Base-by-base conservation (phyloP, 2,329 filamentous ascomycete species). In the Aspergillus pseudotamarii region DNA sequence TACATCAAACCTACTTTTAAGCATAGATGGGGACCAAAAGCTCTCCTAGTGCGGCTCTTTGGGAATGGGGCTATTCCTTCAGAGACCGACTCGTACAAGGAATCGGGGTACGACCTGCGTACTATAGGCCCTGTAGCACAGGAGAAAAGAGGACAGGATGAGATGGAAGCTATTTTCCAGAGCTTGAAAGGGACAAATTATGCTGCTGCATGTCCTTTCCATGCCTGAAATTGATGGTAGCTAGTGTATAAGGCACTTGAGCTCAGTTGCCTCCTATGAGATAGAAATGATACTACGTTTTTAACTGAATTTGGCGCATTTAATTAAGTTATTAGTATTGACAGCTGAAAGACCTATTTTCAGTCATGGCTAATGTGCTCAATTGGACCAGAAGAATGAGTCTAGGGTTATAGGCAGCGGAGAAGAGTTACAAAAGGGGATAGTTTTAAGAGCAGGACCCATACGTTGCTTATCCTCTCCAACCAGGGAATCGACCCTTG, bases 1-100 rank as follows among this genome's bases (percentile, higher is more conserved):
- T 73, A 73, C 34, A 57, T 73, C 1, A 65, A 69, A 19, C 70
- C 71, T 9, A 71, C 61, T 0, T 50, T 70, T 43, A 58, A 50
- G 53, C 60, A 64, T 32, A 50, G 69, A 26, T 71, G 65, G 62
- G 63, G 64, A 12, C 54, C 57, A 1, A 60, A 60, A 6, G 64
- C 69, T 5, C 62, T 64, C 50, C 30, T 61, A n/a, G 55, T 56
- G 6, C 61, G 69, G 43, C 19, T 67, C 2, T 58, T 68, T 50
- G 70, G 71, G 1, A 59, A 36, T 14, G 63, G 63, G 8, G 53
- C 43, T 16, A 38, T 65, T 9, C 63, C 63, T 50, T 12, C 28
- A 55, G 21, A 58, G 45, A 41, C 32, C 63, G 58, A 43, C 4
- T 5, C 14, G 6, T 68, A 60, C 54, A 50, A 54, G 16, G 59